phyloP scores from a whole-genome alignment of 768 basidiomycete genomes.

The Lactarius pseudohatsudake region DNA sequence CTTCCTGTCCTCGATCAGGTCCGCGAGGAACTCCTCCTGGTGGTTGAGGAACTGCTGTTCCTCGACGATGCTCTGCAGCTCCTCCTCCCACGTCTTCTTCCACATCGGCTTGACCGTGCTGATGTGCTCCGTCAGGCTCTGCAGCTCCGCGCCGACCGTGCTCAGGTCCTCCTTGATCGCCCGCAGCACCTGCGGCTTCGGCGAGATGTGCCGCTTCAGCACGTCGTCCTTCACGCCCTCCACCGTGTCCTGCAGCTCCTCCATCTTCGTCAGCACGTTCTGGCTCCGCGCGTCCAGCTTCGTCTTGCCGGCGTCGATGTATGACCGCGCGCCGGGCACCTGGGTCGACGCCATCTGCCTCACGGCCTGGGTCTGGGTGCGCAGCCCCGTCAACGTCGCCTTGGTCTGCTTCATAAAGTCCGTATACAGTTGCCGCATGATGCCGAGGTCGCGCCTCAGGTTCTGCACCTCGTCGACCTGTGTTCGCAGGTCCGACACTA shows the following conservation, averaged over 20 bases:
- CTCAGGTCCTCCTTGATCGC: slow-evolving; percentile 71
- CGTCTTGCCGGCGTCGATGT: slow-evolving; percentile 88
- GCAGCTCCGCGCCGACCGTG: slow-evolving; percentile 63
- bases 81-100: slow-evolving; percentile 98
- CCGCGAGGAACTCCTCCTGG: slow-evolving; percentile 87
- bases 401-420: slow-evolving; percentile 94
- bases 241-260: slow-evolving; percentile 89
- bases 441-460: slow-evolving; percentile 86
- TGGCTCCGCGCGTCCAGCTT: slow-evolving; percentile 90
- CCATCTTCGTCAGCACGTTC: slow-evolving; percentile 86
- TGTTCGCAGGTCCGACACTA: slow-evolving; percentile 80
- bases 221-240: slow-evolving; percentile 91
- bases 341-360: slow-evolving; percentile 80
- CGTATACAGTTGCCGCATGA: slow-evolving; percentile 92
- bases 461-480: slow-evolving; percentile 96
- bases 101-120: slow-evolving; percentile 91
- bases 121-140: slow-evolving; percentile 80
- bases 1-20: slow-evolving; percentile 90
- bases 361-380: slow-evolving; percentile 83
- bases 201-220: slow-evolving; percentile 81
- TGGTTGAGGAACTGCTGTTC: slow-evolving; percentile 94
- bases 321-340: slow-evolving; percentile 82
- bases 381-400: slow-evolving; percentile 72
- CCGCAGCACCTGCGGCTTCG: slow-evolving; percentile 70
- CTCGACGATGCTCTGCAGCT: slow-evolving; percentile 93